Conservation (phyloP, 2,329 filamentous ascomycete species). For the Talaromyces sp. region DNA sequence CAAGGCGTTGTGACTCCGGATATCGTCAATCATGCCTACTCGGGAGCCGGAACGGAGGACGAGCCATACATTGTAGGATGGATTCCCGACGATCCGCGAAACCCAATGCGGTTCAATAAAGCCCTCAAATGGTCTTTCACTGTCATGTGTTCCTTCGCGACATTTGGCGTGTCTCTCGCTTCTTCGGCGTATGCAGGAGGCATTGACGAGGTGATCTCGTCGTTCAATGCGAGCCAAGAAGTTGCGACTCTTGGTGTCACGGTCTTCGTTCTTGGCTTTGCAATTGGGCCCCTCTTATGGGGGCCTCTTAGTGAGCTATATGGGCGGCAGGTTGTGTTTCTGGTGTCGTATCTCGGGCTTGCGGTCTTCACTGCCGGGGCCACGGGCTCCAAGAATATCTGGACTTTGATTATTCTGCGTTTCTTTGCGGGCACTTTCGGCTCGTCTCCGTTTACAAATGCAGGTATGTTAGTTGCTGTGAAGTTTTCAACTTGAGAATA, state of each 20-base stretch:
- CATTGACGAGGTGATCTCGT: slow-evolving; percentile 26
- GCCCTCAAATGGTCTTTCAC: slow-evolving; percentile 38
- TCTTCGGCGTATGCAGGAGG: slow-evolving; percentile 40
- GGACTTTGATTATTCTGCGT: slow-evolving; percentile 25
- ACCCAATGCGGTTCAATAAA: slow-evolving; percentile 32
- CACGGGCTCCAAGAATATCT: neutral
- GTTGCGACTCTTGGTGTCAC: slow-evolving; percentile 52
- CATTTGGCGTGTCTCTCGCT: slow-evolving; percentile 37
- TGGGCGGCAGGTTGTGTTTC: slow-evolving; percentile 30
- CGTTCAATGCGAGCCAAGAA: slow-evolving; percentile 32
- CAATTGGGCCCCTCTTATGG: slow-evolving; percentile 46
- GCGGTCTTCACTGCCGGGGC: slow-evolving; percentile 15
- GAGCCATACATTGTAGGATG: slow-evolving; percentile 40
- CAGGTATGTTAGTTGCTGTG: slow-evolving; percentile 21
- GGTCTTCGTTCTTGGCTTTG: slow-evolving; percentile 58
- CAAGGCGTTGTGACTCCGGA: slow-evolving; percentile 30
- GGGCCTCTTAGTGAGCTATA: slow-evolving; percentile 34
- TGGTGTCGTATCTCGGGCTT: slow-evolving; percentile 35
- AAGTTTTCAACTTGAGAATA: neutral
- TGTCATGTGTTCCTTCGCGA: slow-evolving; percentile 31
- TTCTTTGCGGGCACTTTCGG: slow-evolving; percentile 62
- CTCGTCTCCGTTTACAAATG: slow-evolving; percentile 63
- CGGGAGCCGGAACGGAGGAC: slow-evolving; percentile 36
- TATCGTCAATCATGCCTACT: slow-evolving; percentile 24
- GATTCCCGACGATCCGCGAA: slow-evolving; percentile 37